These are phyloP conservation scores for Aristolochia contorta DNA, from an alignment of 164 flowering plant genomes.

Conservation along the genomic window DNA sequence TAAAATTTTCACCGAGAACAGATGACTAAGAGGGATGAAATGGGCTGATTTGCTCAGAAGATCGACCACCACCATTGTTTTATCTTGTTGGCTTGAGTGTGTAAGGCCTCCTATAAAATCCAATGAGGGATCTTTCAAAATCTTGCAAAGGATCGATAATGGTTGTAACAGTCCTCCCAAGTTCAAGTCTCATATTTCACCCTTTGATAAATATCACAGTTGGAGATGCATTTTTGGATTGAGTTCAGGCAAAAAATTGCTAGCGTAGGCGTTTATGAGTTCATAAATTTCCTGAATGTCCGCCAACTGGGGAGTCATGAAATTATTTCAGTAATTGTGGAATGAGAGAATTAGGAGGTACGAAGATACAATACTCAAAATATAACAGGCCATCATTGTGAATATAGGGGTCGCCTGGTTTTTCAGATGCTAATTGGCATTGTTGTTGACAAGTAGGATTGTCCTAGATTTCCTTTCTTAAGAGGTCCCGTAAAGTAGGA, in stretches of 20 bases:
- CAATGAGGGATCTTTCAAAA: too few relatives aligned
- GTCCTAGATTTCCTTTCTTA: not conserved
- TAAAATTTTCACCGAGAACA: too few relatives aligned
- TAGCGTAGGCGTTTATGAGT: not conserved
- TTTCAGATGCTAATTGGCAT: not conserved
- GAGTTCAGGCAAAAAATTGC: not conserved
- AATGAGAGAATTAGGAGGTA: not conserved
- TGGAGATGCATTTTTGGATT: not conserved
- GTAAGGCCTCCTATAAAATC: not conserved
- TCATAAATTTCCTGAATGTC: too few relatives aligned
- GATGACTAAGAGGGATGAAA: too few relatives aligned
- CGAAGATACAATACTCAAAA: not conserved
- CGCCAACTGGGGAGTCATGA: not conserved
- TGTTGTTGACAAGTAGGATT: not conserved
- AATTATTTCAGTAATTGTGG: too few relatives aligned
- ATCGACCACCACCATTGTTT: too few relatives aligned
- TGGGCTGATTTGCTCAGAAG: too few relatives aligned
- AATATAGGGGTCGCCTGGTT: too few relatives aligned
- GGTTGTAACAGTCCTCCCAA: slow-evolving; percentile 3
- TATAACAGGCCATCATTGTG: not conserved
- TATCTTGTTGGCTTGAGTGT: not conserved
- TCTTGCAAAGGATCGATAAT: not conserved
- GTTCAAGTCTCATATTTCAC: not conserved
- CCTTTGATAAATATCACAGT: not conserved
- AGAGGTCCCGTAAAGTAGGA: too few relatives aligned